Base-by-base conservation (phyloP, 768 basidiomycete genomes). In the Hebeloma cylindrosporum region DNA sequence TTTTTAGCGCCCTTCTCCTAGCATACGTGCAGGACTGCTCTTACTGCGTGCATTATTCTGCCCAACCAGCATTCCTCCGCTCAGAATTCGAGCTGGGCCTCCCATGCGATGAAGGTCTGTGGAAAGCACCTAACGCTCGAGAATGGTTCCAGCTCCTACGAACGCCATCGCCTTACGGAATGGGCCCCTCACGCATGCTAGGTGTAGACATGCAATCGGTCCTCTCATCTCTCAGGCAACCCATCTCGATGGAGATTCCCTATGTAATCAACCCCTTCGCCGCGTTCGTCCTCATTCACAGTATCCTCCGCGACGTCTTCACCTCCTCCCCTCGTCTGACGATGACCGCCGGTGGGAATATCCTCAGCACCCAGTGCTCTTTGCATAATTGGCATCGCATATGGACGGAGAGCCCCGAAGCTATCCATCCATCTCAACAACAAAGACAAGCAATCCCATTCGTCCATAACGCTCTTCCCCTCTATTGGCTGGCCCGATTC, bases 401-500 rank as follows among this genome's bases (percentile, higher is more conserved):
- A 60, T 82, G 80, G 80, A 60, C 67, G 33, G 59, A 62, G 23
- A 67, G 60, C 48, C 69, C 70, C 7, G 67, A 69, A 43, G 60
- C 61, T 9, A 55, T 61, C 26, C 52, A 53, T 4, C 52, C 57
- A 16, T n/a, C n/a, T n/a, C 60, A 65, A 45, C 57, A 60, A 32
- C 51, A 53, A 32, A 43, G 40, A 9, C 56, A 62, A 10, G 67
- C 65, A 30, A 64, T 65, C 7, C 62, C 71, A 3, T 74, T 75
- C 57, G 56, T 71, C 13, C 66, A 57, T 47, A 65, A 75, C 46
- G 75, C 74, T 13, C 60, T 81, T 8, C 79, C 80, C 7, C 79
- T 79, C 60, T 83, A 81, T 60, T 83, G 80, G 81, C 70, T 83
- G 21, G 79, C 75, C 10, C 74, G 81, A 57, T 71, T 79, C 27